phyloP scores from a whole-genome alignment of 495 filamentous ascomycete species.

The Ascobolus immersus region DNA sequence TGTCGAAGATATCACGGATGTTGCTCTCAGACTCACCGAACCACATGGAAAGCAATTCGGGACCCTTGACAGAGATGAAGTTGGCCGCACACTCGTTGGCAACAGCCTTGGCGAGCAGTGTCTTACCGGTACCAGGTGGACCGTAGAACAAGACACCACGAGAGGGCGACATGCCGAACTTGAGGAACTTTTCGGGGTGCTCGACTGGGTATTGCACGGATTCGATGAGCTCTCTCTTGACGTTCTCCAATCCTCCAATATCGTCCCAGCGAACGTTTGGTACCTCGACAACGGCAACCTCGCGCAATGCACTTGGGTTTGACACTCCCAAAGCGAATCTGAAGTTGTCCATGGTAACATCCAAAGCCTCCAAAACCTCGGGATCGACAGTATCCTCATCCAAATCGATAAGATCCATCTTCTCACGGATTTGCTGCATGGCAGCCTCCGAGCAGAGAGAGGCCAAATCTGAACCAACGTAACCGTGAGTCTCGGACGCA shows the following conservation, averaged over 20 bases:
- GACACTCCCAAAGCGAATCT: constrained; percentile 89
- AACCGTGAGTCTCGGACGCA: constrained; percentile 93
- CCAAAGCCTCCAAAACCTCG: constrained; percentile 89
- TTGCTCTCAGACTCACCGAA: constrained; percentile 99
- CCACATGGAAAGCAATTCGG: constrained; percentile 97
- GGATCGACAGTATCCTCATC: constrained; percentile 98
- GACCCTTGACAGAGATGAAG: constrained; percentile 97
- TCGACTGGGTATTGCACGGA: constrained; percentile 97
- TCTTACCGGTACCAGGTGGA: constrained; percentile 98
- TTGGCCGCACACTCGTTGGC: constrained; percentile 98
- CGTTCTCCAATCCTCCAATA: constrained; percentile 90
- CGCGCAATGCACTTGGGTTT: constrained; percentile 94
- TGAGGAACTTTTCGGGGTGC: constrained; percentile 99
- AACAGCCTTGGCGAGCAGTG: constrained; percentile 93
- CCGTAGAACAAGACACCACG: constrained; percentile 98
- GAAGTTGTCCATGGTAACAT: constrained; percentile 99
- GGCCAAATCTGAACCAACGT: constrained; percentile 93
- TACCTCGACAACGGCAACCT: constrained; percentile 96
- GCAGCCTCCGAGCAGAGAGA: constrained; percentile 98
- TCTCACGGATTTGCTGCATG: constrained; percentile 99
- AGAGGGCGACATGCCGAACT: constrained; percentile 93
- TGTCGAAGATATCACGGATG: constrained; percentile 99
- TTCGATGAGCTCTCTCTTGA: constrained; percentile 99
- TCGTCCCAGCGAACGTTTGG: constrained; percentile 99
- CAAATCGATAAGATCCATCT: constrained; percentile 98